phyloP scores from a whole-genome alignment of 352 stramenopile genomes.

The Aphanomyces cochlioides region DNA sequence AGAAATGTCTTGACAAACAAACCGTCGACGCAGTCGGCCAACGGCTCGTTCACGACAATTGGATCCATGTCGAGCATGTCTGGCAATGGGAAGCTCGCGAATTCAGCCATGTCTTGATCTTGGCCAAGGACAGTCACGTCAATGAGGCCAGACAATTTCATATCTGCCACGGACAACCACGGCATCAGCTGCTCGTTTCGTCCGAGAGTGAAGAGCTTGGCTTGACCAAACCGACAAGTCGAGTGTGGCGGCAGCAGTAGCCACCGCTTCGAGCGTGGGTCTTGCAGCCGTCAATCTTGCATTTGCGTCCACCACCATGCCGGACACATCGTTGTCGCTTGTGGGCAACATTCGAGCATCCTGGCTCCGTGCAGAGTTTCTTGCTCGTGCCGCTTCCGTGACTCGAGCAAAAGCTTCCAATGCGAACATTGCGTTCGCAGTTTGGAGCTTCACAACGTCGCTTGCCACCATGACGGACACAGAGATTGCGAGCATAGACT shows the following conservation, averaged over 20 bases:
- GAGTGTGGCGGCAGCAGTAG: conserved; percentile 61
- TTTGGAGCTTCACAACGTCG: conserved; percentile 70
- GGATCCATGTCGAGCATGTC: neutral
- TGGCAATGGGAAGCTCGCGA: neutral
- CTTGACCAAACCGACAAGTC: neutral
- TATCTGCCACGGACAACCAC: neutral
- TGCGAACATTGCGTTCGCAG: conserved; percentile 68
- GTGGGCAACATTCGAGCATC: conserved; percentile 71
- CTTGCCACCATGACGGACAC: conserved; percentile 74
- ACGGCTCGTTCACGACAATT: neutral
- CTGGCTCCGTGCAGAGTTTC: conserved; percentile 73
- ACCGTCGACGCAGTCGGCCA: neutral
- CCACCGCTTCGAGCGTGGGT: conserved; percentile 65
- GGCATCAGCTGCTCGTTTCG: neutral
- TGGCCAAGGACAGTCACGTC: neutral
- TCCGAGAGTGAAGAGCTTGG: neutral
- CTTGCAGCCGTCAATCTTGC: conserved; percentile 69
- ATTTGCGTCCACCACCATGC: conserved; percentile 59
- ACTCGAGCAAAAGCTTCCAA: conserved; percentile 67
- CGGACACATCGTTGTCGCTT: conserved; percentile 72
- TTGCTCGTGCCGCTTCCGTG: conserved; percentile 75
- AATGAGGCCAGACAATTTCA: neutral
- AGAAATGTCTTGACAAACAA: neutral
- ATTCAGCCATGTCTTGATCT: neutral
- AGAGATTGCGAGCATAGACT: conserved; percentile 76